Percentiles rank a stretch among this genome's conserved stretches.
These are phyloP conservation scores for Thalassiosira profunda DNA, from an alignment of 108 stramenopile species.

Conservation along the genomic window DNA sequence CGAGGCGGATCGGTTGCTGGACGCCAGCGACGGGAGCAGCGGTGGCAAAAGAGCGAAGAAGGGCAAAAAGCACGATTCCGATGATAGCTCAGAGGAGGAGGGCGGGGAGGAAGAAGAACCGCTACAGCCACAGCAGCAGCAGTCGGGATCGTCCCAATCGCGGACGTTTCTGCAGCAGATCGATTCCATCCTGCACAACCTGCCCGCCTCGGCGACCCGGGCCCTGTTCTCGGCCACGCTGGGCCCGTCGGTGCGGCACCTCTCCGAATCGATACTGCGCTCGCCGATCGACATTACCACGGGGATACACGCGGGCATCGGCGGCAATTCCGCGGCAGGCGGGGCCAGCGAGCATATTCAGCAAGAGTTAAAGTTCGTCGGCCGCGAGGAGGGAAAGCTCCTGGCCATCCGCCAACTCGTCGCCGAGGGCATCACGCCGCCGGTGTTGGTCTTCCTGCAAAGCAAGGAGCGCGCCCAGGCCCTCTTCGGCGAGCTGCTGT, in stretches of 20 bases:
- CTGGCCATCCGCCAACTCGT: slow-evolving; percentile 93
- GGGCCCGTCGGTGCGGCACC: slow-evolving; percentile 81
- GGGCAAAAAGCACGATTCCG: not conserved
- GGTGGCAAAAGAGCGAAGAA: not conserved
- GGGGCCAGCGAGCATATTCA: slow-evolving; percentile 85
- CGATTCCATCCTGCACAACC: slow-evolving; percentile 87
- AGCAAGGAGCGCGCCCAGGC: slow-evolving; percentile 97
- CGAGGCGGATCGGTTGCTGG: slow-evolving; percentile 97
- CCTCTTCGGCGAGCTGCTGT: slow-evolving; percentile 93
- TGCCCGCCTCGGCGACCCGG: slow-evolving; percentile 82
- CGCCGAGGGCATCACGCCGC: slow-evolving; percentile 78
- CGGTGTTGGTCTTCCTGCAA: slow-evolving; percentile 93
- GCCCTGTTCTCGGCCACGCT: slow-evolving; percentile 97
- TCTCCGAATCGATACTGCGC: slow-evolving; percentile 90
- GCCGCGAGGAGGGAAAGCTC: slow-evolving; percentile 97
- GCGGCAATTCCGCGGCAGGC: slow-evolving; percentile 59
- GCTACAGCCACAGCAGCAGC: slow-evolving; percentile 11
- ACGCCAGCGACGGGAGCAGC: slow-evolving; percentile 68
- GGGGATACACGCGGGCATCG: slow-evolving; percentile 56
- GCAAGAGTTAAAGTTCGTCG: slow-evolving; percentile 96
- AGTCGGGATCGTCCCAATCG: slow-evolving; percentile 77
- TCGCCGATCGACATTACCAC: slow-evolving; percentile 91
- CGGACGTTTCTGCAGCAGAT: slow-evolving; percentile 92
- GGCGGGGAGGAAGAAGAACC: slow-evolving; percentile 17
- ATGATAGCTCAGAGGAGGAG: slow-evolving; percentile 12